Conservation (phyloP, 176 grass and related monocot species). For the Saccharum spontaneum region DNA sequence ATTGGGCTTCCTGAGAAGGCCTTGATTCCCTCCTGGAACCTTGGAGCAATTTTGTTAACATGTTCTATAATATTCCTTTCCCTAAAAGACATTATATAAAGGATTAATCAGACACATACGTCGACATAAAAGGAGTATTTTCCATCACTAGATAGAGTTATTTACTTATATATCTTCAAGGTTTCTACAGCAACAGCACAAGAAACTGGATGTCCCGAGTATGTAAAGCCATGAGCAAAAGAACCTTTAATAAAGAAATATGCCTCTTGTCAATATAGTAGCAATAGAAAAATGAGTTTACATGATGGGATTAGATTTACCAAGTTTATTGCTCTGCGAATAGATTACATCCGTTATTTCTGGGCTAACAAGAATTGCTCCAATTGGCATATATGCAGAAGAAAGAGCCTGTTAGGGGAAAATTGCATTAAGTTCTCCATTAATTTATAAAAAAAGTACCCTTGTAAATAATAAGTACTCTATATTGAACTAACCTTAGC, state of each 20-base stretch:
- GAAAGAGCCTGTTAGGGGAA: conserved; percentile 71
- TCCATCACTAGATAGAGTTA: not conserved
- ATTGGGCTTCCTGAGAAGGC: conserved; percentile 79
- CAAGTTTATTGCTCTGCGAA: conserved; percentile 95
- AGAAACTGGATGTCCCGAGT: conserved; percentile 86
- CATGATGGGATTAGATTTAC: conserved; percentile 43
- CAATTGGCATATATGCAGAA: conserved; percentile 90
- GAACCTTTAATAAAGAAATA: conserved; percentile 53
- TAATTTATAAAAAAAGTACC: not conserved
- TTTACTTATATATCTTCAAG: conserved; percentile 85
- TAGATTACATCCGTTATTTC: conserved; percentile 82
- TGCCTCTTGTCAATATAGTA: conserved; percentile 6
- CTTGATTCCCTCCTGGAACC: conserved; percentile 90
- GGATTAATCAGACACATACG: conserved; percentile 7
- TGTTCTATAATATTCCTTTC: conserved; percentile 78
- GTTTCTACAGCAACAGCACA: conserved; percentile 92
- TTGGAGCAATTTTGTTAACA: conserved; percentile 59
- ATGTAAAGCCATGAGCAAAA: conserved; percentile 96
- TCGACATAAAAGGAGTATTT: not conserved
- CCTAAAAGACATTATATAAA: conserved; percentile 38
- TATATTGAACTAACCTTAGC: conserved; percentile 63
- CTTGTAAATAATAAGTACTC: not conserved
- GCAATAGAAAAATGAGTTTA: conserved; percentile 14
- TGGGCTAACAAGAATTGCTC: conserved; percentile 86
- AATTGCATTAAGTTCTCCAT: not conserved